Conservation (phyloP, 306 rosid genomes). For the Citrullus amarus region DNA sequence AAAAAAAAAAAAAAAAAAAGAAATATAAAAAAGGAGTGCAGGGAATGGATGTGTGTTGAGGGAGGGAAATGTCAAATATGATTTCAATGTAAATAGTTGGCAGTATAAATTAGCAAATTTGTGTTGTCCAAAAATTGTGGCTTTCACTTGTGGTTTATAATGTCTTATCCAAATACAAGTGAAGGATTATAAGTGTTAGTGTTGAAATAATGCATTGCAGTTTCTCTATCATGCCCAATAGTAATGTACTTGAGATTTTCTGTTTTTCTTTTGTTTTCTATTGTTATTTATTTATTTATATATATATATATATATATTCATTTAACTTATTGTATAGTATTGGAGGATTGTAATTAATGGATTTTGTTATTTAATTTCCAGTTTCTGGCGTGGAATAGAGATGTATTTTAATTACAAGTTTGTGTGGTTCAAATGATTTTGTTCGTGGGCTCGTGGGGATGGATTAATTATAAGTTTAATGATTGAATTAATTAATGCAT, state of each 20-base stretch:
- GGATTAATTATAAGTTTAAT: too few relatives aligned
- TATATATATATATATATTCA: too few relatives aligned
- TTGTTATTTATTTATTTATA: too few relatives aligned
- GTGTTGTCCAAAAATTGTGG: neutral
- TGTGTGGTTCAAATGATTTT: too few relatives aligned
- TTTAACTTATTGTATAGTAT: too few relatives aligned
- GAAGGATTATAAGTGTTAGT: neutral
- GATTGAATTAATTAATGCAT: too few relatives aligned
- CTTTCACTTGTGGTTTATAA: neutral
- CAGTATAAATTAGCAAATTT: neutral
- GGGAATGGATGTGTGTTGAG: neutral
- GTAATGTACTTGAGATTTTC: neutral
- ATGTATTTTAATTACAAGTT: too few relatives aligned
- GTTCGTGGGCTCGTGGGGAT: too few relatives aligned
- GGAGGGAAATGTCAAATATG: neutral
- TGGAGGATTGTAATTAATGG: too few relatives aligned
- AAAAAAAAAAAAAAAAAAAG: neutral
- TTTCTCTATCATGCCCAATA: neutral
- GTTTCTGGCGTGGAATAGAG: too few relatives aligned
- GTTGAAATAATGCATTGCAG: neutral
- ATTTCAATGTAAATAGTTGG: conserved; percentile 1
- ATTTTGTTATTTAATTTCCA: too few relatives aligned
- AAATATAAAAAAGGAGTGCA: neutral
- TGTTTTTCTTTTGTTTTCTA: neutral
- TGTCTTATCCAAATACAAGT: neutral